phyloP scores from a whole-genome alignment of 1,284 basidiomycete genomes.

The Inonotus obliquus region DNA sequence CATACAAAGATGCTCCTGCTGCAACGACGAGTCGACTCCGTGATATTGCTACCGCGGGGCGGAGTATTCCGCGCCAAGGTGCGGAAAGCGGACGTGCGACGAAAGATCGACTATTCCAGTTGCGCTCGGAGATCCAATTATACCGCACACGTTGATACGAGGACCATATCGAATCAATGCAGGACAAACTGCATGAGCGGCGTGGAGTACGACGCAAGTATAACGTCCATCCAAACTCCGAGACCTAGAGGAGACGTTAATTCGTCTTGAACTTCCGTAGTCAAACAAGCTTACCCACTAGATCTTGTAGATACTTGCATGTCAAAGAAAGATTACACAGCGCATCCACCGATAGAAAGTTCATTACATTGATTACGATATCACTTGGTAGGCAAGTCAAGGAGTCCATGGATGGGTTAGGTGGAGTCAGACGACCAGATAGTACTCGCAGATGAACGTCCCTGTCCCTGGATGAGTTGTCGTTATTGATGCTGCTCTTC shows the following conservation, averaged over 20 bases:
- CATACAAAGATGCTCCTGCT: constrained; percentile 54
- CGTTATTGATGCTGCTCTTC: too few species aligned
- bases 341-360: constrained; percentile 1
- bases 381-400: constrained; percentile 12
- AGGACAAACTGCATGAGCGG: constrained; percentile 47
- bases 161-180: constrained; percentile 43
- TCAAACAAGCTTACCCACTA: constrained; percentile 4
- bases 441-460: too few species aligned
- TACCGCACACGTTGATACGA: constrained; percentile 45
- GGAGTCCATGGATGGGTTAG: neutral
- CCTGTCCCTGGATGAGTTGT: too few species aligned
- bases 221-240: constrained; percentile 54
- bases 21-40: constrained; percentile 55
- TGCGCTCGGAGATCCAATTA: constrained; percentile 46
- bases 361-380: constrained; percentile 8
- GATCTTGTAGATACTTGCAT: constrained; percentile 9
- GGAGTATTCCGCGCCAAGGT: constrained; percentile 55
- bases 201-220: constrained; percentile 47
- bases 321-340: constrained; percentile 6
- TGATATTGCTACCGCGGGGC: constrained; percentile 57
- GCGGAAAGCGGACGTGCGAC: constrained; percentile 64
- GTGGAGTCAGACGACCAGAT: too few species aligned
- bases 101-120: constrained; percentile 51
- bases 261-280: neutral
- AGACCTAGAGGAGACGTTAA: constrained; percentile 39